Conservation (phyloP, 805 yeast species). For the Spathaspora girioi region DNA sequence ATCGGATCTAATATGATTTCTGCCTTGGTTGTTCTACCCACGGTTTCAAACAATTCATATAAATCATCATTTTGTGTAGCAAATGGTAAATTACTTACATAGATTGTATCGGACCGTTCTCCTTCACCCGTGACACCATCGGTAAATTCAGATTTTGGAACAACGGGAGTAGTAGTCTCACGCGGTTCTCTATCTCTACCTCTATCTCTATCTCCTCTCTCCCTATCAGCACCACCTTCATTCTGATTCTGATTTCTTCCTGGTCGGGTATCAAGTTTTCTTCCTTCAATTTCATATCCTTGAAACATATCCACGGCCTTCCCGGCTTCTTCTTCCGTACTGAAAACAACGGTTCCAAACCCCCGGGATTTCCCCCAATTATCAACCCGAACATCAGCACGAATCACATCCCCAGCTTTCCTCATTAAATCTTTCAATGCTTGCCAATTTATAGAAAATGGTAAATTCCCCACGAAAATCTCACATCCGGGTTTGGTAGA, state of each 20-base stretch:
- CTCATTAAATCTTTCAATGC: slow-evolving; percentile 81
- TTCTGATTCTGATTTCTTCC: slow-evolving; percentile 35
- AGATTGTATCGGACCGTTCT: slow-evolving; percentile 47
- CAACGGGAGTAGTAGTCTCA: background rate
- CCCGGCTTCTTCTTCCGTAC: slow-evolving; percentile 61
- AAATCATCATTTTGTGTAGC: slow-evolving; percentile 85
- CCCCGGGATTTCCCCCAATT: slow-evolving; percentile 79
- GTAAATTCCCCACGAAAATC: slow-evolving; percentile 77
- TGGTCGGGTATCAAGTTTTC: slow-evolving; percentile 74
- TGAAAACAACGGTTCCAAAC: slow-evolving; percentile 75
- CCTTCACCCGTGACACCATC: slow-evolving; percentile 63
- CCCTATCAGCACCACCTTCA: slow-evolving; percentile 11
- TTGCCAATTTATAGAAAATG: slow-evolving; percentile 80
- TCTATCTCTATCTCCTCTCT: slow-evolving; percentile 1
- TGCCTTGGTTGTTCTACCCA: slow-evolving; percentile 73
- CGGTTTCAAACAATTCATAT: slow-evolving; percentile 78
- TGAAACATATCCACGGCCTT: slow-evolving; percentile 68
- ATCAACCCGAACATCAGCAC: slow-evolving; percentile 75
- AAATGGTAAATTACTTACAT: slow-evolving; percentile 79
- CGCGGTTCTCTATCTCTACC: background rate
- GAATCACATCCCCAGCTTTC: slow-evolving; percentile 68
- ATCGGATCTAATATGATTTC: slow-evolving; percentile 60
- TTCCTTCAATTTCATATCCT: slow-evolving; percentile 71
- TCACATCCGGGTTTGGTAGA: slow-evolving; percentile 45
- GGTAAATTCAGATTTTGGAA: slow-evolving; percentile 48